A percentile compares a stretch with the other conserved stretches of the same genome.
Conservation (phyloP, 2,329 filamentous ascomycete genomes). For the Rhinocladiella mackenziei region DNA sequence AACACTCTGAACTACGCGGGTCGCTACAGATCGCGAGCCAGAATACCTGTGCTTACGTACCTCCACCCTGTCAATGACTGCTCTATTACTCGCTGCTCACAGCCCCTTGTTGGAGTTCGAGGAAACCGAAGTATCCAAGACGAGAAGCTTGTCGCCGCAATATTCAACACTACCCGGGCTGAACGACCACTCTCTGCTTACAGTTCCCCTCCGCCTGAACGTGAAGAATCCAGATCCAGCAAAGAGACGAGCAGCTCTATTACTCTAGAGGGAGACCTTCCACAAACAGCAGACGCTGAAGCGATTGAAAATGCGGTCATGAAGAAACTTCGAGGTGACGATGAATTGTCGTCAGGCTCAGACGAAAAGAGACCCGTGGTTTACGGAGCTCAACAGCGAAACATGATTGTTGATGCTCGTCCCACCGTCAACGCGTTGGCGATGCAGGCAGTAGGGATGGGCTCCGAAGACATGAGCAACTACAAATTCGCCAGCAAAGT, state of each 20-base stretch:
- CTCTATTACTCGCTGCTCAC: constrained; percentile 90
- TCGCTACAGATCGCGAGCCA: constrained; percentile 78
- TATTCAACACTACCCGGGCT: constrained; percentile 70
- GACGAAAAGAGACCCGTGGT: constrained; percentile 56
- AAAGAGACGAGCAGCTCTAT: constrained; percentile 45
- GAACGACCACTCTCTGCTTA: constrained; percentile 42
- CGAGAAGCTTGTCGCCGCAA: constrained; percentile 86
- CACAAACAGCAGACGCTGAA: constrained; percentile 61
- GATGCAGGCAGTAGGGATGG: constrained; percentile 88
- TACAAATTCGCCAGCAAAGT: constrained; percentile 89
- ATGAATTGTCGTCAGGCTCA: constrained; percentile 44
- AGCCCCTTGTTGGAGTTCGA: constrained; percentile 80
- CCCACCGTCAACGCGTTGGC: constrained; percentile 91
- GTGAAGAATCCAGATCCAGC: constrained; percentile 38
- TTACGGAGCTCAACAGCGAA: constrained; percentile 89
- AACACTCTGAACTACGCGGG: constrained; percentile 92
- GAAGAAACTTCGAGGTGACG: constrained; percentile 51
- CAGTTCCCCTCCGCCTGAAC: constrained; percentile 38
- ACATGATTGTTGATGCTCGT: constrained; percentile 91
- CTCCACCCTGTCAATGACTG: constrained; percentile 97
- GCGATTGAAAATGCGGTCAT: constrained; percentile 66
- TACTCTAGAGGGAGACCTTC: constrained; percentile 49
- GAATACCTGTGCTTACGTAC: constrained; percentile 87
- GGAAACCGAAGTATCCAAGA: constrained; percentile 92
- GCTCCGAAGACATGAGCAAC: constrained; percentile 96